Evolutionary conservation across 1,284 basidiomycete genomes (phyloP).

Genomic region (Tilletia caries): DNA sequence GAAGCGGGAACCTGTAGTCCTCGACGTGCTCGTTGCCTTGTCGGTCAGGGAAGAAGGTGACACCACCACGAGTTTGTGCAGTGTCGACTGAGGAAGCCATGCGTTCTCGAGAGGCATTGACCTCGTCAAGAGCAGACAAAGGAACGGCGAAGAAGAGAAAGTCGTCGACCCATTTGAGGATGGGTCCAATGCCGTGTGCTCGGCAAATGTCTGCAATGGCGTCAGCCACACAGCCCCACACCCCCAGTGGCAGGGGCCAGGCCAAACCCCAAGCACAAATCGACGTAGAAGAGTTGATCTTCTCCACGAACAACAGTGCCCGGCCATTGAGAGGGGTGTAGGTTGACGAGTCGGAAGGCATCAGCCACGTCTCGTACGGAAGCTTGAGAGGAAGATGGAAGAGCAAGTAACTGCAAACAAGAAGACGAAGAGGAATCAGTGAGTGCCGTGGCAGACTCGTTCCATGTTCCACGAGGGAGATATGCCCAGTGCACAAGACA

Average conservation of each 20-base stretch:
- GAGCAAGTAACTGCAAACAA: too few relatives aligned
- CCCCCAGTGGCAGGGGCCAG: too few relatives aligned
- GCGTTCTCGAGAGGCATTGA: neutral
- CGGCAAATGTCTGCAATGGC: neutral
- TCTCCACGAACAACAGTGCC: neutral
- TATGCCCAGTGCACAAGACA: too few relatives aligned
- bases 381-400: too few relatives aligned
- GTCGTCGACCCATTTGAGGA: constrained; percentile 1
- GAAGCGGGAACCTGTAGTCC: neutral
- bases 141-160: neutral
- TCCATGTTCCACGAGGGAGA: too few relatives aligned
- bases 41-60: neutral
- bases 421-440: too few relatives aligned
- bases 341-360: neutral
- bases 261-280: neutral
- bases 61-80: neutral
- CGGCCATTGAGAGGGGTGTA: constrained; percentile 1
- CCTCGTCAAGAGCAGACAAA: neutral
- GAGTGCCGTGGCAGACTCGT: too few relatives aligned
- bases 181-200: neutral
- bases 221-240: neutral
- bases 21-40: neutral
- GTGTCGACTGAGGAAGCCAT: neutral
- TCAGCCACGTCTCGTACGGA: neutral
- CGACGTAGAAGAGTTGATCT: neutral